These are phyloP conservation scores for Dendrobium catenatum DNA, from an alignment of 106 monocot genomes.

Conservation along the genomic window DNA sequence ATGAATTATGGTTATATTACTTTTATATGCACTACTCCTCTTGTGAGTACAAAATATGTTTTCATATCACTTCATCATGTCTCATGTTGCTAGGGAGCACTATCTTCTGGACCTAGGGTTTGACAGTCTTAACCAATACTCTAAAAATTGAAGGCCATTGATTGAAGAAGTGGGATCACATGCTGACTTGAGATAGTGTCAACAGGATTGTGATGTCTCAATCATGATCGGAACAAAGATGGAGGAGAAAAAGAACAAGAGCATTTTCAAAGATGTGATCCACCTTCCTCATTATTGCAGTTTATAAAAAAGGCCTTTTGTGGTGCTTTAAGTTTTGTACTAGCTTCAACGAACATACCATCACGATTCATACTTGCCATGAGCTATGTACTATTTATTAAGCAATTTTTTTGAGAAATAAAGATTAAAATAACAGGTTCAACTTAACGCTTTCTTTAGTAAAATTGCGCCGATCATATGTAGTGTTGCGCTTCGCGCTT, in stretches of 20 bases:
- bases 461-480: neutral
- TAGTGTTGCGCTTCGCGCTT: neutral
- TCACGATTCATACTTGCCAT: neutral
- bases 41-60: no score
- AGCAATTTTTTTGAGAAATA: neutral
- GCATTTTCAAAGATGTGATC: neutral
- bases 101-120: no score
- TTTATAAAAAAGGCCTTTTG: neutral
- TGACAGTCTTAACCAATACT: no score
- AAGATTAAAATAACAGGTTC: neutral
- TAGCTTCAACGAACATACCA: neutral
- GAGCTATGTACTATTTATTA: neutral
- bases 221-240: neutral
- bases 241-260: neutral
- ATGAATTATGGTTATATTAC: no score
- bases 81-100: no score
- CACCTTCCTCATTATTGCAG: neutral
- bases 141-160: no score
- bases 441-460: neutral
- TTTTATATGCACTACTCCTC: no score
- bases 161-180: neutral
- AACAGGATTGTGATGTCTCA: neutral
- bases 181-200: neutral
- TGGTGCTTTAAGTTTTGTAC: neutral
- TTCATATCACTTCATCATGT: no score